Percentiles rank a stretch among this genome's conserved stretches.
Conservation (phyloP, 169 alveolate species). For the Eimeria necatrix region DNA sequence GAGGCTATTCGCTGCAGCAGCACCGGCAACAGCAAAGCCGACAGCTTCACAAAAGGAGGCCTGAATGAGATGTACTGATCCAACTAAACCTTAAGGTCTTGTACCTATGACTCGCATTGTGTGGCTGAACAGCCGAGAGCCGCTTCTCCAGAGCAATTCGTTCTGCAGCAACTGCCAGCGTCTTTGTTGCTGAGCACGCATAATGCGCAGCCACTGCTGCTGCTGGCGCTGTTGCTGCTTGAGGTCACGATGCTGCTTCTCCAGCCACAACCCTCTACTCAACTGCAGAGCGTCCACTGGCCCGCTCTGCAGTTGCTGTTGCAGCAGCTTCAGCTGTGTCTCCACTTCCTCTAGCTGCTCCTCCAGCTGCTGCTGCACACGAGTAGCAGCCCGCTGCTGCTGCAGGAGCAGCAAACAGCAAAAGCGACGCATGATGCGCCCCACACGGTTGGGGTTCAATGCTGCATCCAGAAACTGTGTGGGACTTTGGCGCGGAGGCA, state of each 20-base stretch:
- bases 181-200: background rate
- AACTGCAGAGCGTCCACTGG: background rate
- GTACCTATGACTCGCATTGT: background rate
- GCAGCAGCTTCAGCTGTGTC: slow-evolving; percentile 30
- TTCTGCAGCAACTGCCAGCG: slow-evolving; percentile 56
- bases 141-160: background rate
- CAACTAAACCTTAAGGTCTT: background rate
- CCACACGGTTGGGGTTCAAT: slow-evolving; percentile 27
- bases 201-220: background rate
- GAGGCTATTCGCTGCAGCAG: slow-evolving; percentile 34
- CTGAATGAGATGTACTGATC: background rate
- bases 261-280: background rate
- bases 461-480: slow-evolving; percentile 1
- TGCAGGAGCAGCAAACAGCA: slow-evolving; percentile 32
- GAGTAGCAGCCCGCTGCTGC: slow-evolving; percentile 11
- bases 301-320: background rate
- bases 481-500: slow-evolving; percentile 42
- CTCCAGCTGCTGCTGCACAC: slow-evolving; percentile 1
- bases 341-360: slow-evolving; percentile 7
- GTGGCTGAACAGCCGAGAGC: slow-evolving; percentile 31
- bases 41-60: background rate
- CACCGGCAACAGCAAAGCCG: background rate
- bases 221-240: slow-evolving; percentile 19
- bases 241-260: slow-evolving; percentile 22
- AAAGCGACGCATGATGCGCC: slow-evolving; percentile 32